These are phyloP conservation scores for Apiospora malaysiana DNA, from an alignment of 2,329 filamentous ascomycete genomes.

Conservation along the genomic window DNA sequence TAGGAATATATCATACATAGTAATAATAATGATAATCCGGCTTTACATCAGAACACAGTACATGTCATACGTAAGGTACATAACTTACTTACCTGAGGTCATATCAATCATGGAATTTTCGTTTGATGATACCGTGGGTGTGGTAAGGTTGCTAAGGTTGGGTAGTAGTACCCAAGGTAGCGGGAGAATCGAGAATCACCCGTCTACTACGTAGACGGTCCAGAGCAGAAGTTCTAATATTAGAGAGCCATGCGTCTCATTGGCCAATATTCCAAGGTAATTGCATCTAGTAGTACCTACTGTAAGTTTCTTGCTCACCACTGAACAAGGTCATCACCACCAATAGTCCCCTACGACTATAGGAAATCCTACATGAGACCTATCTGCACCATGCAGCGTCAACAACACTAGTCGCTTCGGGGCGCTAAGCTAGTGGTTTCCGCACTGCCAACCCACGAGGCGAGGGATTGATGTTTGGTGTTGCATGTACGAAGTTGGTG, in stretches of 20 bases:
- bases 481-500: slow-evolving; percentile 1
- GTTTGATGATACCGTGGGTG: not conserved
- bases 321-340: not conserved
- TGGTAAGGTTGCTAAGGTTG: not conserved
- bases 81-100: too few species aligned
- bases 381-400: not conserved
- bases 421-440: slow-evolving; percentile 14
- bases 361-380: not conserved
- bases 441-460: slow-evolving; percentile 7
- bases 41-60: too few species aligned
- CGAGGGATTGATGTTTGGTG: too few species aligned
- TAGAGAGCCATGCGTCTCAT: not conserved
- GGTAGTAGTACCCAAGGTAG: not conserved
- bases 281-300: not conserved
- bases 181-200: not conserved
- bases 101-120: too few species aligned
- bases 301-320: not conserved
- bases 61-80: too few species aligned
- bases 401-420: not conserved
- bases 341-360: slow-evolving; percentile 9
- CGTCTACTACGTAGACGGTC: too few species aligned
- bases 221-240: not conserved
- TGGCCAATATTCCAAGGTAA: not conserved
- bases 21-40: too few species aligned
- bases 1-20: too few species aligned